Percentiles rank a stretch among this genome's conserved stretches.
Evolutionary conservation across 2,329 filamentous ascomycete species (phyloP).

Genomic region (Penicillium thymicola): DNA sequence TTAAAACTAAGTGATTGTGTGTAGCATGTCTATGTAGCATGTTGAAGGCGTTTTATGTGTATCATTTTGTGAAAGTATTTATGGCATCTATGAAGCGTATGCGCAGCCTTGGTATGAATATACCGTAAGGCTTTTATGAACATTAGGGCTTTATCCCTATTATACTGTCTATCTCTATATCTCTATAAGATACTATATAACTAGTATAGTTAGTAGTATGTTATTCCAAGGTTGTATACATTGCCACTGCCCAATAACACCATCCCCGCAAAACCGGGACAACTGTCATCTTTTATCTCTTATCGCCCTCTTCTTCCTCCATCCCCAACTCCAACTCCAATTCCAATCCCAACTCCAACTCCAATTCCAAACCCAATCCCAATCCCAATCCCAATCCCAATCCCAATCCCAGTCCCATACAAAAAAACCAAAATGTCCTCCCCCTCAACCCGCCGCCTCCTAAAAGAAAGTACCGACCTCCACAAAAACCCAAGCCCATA

Average conservation of each 20-base stretch:
- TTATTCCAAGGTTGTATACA: too few relatives aligned
- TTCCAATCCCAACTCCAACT: neutral
- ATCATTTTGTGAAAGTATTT: conserved; percentile 2
- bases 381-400: neutral
- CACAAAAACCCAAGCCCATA: conserved; percentile 75
- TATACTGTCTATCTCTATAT: neutral
- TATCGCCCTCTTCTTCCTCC: neutral
- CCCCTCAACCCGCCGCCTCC: conserved; percentile 37
- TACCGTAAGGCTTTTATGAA: neutral
- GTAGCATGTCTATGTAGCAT: conserved; percentile 2
- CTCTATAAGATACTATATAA: neutral
- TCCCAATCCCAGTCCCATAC: neutral
- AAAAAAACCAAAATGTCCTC: conserved; percentile 23
- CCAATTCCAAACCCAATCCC: neutral
- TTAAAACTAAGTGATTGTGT: conserved; percentile 24
- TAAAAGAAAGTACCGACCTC: conserved; percentile 89
- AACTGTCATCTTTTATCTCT: neutral
- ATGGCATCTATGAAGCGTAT: neutral
- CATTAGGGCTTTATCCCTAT: neutral
- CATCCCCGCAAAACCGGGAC: neutral
- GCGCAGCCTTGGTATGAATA: neutral
- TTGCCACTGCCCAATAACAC: neutral
- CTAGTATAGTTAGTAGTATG: too few relatives aligned
- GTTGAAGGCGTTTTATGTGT: conserved; percentile 1
- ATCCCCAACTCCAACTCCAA: neutral